phyloP scores from a whole-genome alignment of 495 filamentous ascomycete species.

The Tuber melanosporum region DNA sequence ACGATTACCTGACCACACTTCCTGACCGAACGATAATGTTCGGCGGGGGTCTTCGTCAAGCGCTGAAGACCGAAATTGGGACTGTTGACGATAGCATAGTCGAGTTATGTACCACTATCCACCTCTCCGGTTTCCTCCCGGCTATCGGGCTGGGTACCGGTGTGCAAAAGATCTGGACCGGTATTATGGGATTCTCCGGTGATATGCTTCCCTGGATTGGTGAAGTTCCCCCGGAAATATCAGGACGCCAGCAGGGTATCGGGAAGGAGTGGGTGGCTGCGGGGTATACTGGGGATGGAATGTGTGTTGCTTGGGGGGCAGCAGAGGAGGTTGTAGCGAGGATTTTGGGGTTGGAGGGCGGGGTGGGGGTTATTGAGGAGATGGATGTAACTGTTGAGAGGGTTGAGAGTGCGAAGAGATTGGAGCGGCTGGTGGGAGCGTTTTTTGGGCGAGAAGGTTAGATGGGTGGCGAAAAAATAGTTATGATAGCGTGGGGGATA shows the following conservation, averaged over 20 bases:
- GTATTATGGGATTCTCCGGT: conserved; percentile 47
- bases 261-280: conserved; percentile 48
- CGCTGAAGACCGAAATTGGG: conserved; percentile 41
- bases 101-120: conserved; percentile 30
- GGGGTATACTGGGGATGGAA: conserved; percentile 49
- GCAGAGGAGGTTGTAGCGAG: conserved; percentile 46
- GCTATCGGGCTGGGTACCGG: conserved; percentile 11
- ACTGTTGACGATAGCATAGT: conserved; percentile 42
- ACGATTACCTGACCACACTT: conserved; percentile 30
- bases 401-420: conserved; percentile 23
- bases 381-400: conserved; percentile 37
- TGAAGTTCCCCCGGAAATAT: conserved; percentile 39
- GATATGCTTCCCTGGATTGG: conserved; percentile 51
- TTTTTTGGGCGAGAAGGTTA: conserved; percentile 9
- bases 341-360: conserved; percentile 39
- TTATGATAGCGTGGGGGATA: background rate
- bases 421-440: conserved; percentile 23
- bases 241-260: conserved; percentile 18
- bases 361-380: conserved; percentile 43
- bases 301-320: conserved; percentile 48
- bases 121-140: conserved; percentile 38
- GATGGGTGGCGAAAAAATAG: background rate
- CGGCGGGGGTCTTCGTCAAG: conserved; percentile 43
- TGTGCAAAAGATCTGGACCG: conserved; percentile 44
- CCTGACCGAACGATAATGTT: conserved; percentile 43